Evolutionary conservation across 108 stramenopile species (phyloP), one percentile per base, ranked within the genome.

Genomic region (Epipyxis sp.): DNA sequence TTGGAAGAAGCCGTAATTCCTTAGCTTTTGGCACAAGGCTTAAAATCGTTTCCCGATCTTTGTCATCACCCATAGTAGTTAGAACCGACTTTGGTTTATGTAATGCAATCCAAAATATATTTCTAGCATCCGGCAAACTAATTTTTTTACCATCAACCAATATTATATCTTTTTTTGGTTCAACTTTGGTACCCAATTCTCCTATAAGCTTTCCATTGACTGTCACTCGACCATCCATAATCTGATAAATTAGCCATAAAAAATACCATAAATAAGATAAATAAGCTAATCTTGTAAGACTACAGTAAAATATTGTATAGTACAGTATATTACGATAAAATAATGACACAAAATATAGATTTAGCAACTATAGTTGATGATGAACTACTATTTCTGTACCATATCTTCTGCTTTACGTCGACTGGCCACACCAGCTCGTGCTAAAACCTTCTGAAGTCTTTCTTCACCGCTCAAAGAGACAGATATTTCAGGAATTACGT

Each of bases 1-100:
- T 83, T 13, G 84, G 84, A 77, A 85, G 76, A 41, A 85, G 84
- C 42, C 84, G 54, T 1, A 59, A 25, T 25, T 20, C 44, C 37
- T 34, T 29, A 34, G 62, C 77, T 25, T 42, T 32, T 27, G 58
- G 59, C 10, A 62, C 42, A 25, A 78, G 62, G 65, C 65, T 62
- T 39, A 37, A 44, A 16, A 78, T n/a, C 0, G 59, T 59, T 0
- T 78, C 41, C 6, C 77, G 54, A n/a, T 43, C 54, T 32, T 65
- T 62, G 16, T 65, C 61, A 40, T 78, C 77, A 29, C 25, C 2
- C 59, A 78, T n/a, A 0, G 50, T 59, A 6, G 61, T n/a, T 27
- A 78, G 40, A 1, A 59, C 29, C 41, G 61, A 59, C 35, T 78
- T 78, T 0, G 77, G 77, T 62, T 78, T 78, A 62, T 78, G 6